phyloP scores from a whole-genome alignment of 2,329 filamentous ascomycete species.

The Zopfia rhizophila region DNA sequence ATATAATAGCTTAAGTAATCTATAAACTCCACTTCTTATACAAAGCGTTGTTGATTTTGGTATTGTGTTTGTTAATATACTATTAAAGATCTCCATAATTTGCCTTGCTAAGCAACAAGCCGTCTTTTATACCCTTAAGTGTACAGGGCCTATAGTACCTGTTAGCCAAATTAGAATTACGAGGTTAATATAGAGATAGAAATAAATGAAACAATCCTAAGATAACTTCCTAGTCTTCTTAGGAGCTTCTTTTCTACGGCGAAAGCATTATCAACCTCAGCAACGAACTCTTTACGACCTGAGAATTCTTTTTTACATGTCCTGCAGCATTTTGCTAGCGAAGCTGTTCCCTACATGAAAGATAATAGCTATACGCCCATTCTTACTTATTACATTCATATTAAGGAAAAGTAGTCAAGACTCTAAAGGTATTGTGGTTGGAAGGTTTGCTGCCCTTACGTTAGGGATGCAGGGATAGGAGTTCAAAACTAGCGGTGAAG shows the following conservation, averaged over 20 bases:
- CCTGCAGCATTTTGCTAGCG: constrained; percentile 14
- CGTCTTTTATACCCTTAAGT: constrained; percentile 17
- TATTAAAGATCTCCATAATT: constrained; percentile 20
- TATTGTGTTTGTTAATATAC: constrained; percentile 18
- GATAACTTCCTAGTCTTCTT: constrained; percentile 9
- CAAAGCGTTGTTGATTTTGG: constrained; percentile 13
- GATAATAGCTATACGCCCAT: constrained; percentile 20
- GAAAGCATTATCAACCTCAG: constrained; percentile 15
- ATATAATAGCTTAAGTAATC: constrained; percentile 20
- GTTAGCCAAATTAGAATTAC: constrained; percentile 1
- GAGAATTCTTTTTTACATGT: not conserved
- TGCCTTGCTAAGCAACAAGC: constrained; percentile 21
- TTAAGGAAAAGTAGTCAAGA: too few species aligned
- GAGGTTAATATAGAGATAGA: not conserved
- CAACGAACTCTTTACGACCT: constrained; percentile 2
- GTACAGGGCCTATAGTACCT: constrained; percentile 15
- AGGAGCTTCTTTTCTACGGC: constrained; percentile 13
- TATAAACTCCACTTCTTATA: constrained; percentile 20
- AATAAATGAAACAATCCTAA: constrained; percentile 15
- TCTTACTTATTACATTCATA: constrained; percentile 1
- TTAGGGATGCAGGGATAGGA: too few species aligned
- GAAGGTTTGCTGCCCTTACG: too few species aligned
- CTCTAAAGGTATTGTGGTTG: too few species aligned
- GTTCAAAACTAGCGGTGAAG: too few species aligned
- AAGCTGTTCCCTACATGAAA: constrained; percentile 11